Conservation (phyloP, 2,329 filamentous ascomycete species). For the Pseudogymnoascus sp. region DNA sequence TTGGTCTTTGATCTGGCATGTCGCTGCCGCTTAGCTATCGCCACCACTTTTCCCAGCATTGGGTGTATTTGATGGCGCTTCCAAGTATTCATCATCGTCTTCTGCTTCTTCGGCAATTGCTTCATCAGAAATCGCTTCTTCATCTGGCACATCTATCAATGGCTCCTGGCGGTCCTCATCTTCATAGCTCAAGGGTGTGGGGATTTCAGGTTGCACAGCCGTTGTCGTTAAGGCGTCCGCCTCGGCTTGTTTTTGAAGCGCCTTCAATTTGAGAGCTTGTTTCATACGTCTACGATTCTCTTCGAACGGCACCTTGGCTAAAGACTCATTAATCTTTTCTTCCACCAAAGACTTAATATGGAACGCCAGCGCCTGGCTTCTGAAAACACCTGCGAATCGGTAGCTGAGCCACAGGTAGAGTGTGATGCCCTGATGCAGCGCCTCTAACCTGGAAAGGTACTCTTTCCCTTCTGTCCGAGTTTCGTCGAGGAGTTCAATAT, state of each 20-base stretch:
- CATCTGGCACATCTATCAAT: not conserved
- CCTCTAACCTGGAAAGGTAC: conserved; percentile 61
- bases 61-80: not conserved
- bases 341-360: conserved; percentile 75
- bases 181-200: not conserved
- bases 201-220: not conserved
- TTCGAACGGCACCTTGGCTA: conserved; percentile 9
- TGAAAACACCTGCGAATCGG: conserved; percentile 74
- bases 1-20: not conserved
- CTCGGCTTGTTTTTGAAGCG: not conserved
- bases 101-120: not conserved
- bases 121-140: not conserved
- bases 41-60: not conserved
- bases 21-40: not conserved
- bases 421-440: conserved; percentile 72
- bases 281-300: not conserved
- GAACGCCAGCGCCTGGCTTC: conserved; percentile 64
- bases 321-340: conserved; percentile 49
- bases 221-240: not conserved
- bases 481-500: conserved; percentile 65
- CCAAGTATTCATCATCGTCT: conserved; percentile 1
- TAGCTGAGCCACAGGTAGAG: conserved; percentile 92
- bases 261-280: not conserved
- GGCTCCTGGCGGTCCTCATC: conserved; percentile 5
- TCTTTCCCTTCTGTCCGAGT: conserved; percentile 31